These are phyloP conservation scores for Guyanaporus albipodus DNA, from an alignment of 768 basidiomycete species.

Conservation along the genomic window DNA sequence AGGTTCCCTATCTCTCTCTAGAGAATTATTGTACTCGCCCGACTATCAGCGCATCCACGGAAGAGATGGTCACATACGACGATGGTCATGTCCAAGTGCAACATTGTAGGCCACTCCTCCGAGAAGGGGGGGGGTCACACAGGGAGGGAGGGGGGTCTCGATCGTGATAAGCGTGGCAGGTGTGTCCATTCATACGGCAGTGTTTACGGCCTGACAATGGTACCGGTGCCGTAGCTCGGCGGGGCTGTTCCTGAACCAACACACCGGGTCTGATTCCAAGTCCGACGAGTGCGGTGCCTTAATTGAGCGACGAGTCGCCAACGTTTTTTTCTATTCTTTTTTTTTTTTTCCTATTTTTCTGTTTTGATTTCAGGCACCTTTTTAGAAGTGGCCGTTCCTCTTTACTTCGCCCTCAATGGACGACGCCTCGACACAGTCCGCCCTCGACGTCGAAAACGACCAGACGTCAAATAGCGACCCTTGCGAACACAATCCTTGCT, in stretches of 20 bases:
- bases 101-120: no score
- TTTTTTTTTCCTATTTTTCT: neutral
- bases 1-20: no score
- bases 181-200: conserved; percentile 16
- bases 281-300: conserved; percentile 35
- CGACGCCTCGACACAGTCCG: conserved; percentile 33
- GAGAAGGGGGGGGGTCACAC: no score
- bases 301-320: conserved; percentile 30
- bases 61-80: no score
- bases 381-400: conserved; percentile 33
- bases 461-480: conserved; percentile 1
- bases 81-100: no score
- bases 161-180: conserved; percentile 15
- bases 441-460: conserved; percentile 21
- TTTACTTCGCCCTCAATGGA: conserved; percentile 32
- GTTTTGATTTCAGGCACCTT: conserved; percentile 31
- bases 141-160: conserved; percentile 20
- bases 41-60: no score
- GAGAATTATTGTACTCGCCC: neutral
- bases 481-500: conserved; percentile 3
- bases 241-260: conserved; percentile 33
- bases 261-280: conserved; percentile 19
- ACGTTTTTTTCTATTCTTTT: conserved; percentile 13
- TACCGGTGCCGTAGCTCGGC: conserved; percentile 36
- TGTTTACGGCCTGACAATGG: conserved; percentile 22